A percentile compares a stretch with the other conserved stretches of the same genome.
These are phyloP conservation scores for Arthrobotrys pseudoclavata DNA, from an alignment of 2,329 filamentous ascomycete genomes.

Conservation along the genomic window DNA sequence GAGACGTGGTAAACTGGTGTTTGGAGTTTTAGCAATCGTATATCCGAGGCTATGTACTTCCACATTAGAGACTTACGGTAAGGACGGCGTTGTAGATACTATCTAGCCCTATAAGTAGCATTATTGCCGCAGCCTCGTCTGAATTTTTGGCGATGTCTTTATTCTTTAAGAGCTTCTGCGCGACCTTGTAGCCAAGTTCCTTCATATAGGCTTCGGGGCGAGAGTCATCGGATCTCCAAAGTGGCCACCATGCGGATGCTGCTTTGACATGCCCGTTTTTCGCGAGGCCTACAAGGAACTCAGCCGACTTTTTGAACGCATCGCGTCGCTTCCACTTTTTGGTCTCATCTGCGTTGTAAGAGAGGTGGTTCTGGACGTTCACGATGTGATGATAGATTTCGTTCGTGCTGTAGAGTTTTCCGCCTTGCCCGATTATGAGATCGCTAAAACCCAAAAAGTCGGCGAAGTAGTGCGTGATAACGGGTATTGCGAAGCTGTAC, in stretches of 20 bases:
- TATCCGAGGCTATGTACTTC: background rate
- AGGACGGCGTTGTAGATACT: constrained; percentile 52
- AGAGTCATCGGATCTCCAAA: constrained; percentile 11
- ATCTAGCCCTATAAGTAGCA: constrained; percentile 45
- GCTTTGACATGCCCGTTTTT: constrained; percentile 47
- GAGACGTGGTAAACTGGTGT: constrained; percentile 46
- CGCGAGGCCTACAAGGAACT: constrained; percentile 59
- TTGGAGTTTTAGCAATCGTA: background rate
- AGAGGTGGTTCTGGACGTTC: constrained; percentile 63
- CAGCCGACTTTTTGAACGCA: constrained; percentile 61
- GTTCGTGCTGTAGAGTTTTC: constrained; percentile 61
- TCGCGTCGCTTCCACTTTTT: constrained; percentile 62
- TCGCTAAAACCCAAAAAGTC: constrained; percentile 63
- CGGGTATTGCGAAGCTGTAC: constrained; percentile 63
- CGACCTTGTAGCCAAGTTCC: constrained; percentile 46
- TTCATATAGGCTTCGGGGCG: constrained; percentile 48
- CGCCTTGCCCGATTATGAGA: constrained; percentile 54
- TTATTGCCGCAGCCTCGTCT: constrained; percentile 48
- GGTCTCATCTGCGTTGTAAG: constrained; percentile 63
- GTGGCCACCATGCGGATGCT: constrained; percentile 33
- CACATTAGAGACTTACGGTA: constrained; percentile 28
- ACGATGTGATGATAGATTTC: constrained; percentile 63
- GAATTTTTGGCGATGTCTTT: constrained; percentile 31
- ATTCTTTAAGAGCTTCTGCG: constrained; percentile 38
- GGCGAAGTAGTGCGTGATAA: constrained; percentile 65